Evolutionary conservation across 495 filamentous ascomycete genomes (phyloP).

Genomic region (Talaromyces proteolyticus): DNA sequence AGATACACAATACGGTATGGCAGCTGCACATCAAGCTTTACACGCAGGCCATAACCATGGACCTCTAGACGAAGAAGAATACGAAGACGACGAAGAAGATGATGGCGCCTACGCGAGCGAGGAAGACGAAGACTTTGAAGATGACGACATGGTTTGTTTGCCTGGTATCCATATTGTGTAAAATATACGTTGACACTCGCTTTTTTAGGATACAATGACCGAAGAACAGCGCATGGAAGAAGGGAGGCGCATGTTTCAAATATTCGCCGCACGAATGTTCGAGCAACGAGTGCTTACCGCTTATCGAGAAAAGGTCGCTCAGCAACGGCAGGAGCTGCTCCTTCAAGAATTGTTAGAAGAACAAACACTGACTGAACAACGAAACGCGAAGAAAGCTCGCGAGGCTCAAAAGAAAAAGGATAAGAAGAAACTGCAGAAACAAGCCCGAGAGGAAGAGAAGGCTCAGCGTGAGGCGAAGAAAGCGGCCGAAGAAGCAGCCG

Average conservation of each 20-base stretch:
- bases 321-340: constrained; percentile 85
- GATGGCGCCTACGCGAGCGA: constrained; percentile 87
- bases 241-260: constrained; percentile 97
- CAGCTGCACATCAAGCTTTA: constrained; percentile 52
- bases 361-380: constrained; percentile 61
- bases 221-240: constrained; percentile 99
- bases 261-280: constrained; percentile 98
- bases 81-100: constrained; percentile 72
- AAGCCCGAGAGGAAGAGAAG: constrained; percentile 84
- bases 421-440: constrained; percentile 77
- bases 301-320: constrained; percentile 92
- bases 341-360: constrained; percentile 90
- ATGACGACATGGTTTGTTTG: constrained; percentile 72
- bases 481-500: constrained; percentile 80
- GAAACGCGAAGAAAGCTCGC: constrained; percentile 87
- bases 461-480: constrained; percentile 81
- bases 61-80: constrained; percentile 67
- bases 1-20: constrained; percentile 68
- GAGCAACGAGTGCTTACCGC: constrained; percentile 96
- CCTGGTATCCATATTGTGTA: constrained; percentile 8
- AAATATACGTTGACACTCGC: constrained; percentile 29
- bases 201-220: constrained; percentile 80
- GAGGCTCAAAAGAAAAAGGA: constrained; percentile 92
- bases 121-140: constrained; percentile 80
- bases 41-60: constrained; percentile 59